A percentile compares a stretch with the other conserved stretches of the same genome.
phyloP scores from a whole-genome alignment of 2,329 filamentous ascomycete species.

The Colletotrichum graminicola region DNA sequence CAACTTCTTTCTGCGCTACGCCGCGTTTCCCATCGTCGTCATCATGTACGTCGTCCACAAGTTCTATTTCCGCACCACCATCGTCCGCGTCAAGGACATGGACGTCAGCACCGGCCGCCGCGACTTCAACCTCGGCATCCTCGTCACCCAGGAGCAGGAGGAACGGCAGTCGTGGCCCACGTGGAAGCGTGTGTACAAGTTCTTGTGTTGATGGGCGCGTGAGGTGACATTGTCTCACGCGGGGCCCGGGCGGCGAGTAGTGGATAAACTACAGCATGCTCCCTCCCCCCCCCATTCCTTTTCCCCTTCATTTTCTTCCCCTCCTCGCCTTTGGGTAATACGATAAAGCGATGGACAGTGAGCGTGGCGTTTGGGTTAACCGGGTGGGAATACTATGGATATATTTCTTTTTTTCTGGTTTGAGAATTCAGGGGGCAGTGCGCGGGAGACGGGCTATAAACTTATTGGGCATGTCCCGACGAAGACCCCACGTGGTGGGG shows the following conservation, averaged over 20 bases:
- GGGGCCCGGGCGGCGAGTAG: no score
- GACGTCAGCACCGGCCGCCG: slow-evolving; percentile 87
- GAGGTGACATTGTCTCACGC: not conserved
- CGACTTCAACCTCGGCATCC: slow-evolving; percentile 83
- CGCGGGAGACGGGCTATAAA: not conserved
- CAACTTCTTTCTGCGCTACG: slow-evolving; percentile 80
- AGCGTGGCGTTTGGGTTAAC: slow-evolving; percentile 3
- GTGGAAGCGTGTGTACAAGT: slow-evolving; percentile 83
- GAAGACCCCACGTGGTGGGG: not conserved
- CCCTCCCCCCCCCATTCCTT: not conserved
- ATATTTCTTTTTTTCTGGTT: not conserved
- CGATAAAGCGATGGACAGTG: slow-evolving; percentile 1
- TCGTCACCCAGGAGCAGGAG: slow-evolving; percentile 83
- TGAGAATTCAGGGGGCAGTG: not conserved
- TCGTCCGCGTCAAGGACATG: slow-evolving; percentile 80
- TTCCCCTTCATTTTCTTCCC: not conserved
- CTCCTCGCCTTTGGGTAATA: not conserved
- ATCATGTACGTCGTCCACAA: slow-evolving; percentile 82
- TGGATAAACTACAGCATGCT: not conserved
- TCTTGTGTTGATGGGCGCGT: slow-evolving; percentile 68
- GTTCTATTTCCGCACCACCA: slow-evolving; percentile 75
- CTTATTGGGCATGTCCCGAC: not conserved
- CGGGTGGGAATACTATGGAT: not conserved
- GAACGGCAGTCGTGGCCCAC: slow-evolving; percentile 78
- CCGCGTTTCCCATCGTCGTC: slow-evolving; percentile 77